Evolutionary conservation across 371 early-diverging fungal species (phyloP), one percentile per base, ranked within the genome.

Genomic region (Apophysomyces ossiformis): DNA sequence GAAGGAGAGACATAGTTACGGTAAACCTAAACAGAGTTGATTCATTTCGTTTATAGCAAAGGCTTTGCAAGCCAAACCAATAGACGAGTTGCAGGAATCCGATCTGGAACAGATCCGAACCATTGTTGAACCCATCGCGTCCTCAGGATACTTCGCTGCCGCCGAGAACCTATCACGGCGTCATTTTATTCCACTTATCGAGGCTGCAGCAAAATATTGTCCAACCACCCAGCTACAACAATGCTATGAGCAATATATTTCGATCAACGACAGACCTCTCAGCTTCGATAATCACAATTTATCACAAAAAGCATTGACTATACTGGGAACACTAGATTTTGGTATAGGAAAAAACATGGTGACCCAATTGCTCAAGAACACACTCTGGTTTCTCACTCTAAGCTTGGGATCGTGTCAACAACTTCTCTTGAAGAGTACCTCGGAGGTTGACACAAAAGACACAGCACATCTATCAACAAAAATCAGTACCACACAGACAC

Each of bases 151-250:
- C 63, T 82, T 82, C 59, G 68, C 68, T 16, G 74, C 80, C n/a
- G 58, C 64, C 6, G 83, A 83, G 63, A 77, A 72, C 35, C 59
- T 77, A 12, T 72, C 82, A 32, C 73, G 82, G 54, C 77, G 81
- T 9, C 72, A 68, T 26, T 83, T 83, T 60, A 70, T 85, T 21
- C 80, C 84, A 1, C 41, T 83, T 32, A 61, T 85, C 7, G 76
- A 85, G 54, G 64, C 68, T n/a, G 45, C 62, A 32, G 58, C 63
- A 11, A 63, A 69, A 62, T 61, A 70, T 37, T 21, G 43, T 47
- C 43, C 58, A 8, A 37, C 67, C 7, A 63, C 32, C 18, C 35
- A 64, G 32, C 39, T 69, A 13, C 64, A 63, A 26, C 36, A 69
- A 7, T 75, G 73, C 56, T 58, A 65, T 16, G 44, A 58, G 65